Base-by-base conservation (phyloP, 2,329 filamentous ascomycete species). In the Calonectria ilicicola region DNA sequence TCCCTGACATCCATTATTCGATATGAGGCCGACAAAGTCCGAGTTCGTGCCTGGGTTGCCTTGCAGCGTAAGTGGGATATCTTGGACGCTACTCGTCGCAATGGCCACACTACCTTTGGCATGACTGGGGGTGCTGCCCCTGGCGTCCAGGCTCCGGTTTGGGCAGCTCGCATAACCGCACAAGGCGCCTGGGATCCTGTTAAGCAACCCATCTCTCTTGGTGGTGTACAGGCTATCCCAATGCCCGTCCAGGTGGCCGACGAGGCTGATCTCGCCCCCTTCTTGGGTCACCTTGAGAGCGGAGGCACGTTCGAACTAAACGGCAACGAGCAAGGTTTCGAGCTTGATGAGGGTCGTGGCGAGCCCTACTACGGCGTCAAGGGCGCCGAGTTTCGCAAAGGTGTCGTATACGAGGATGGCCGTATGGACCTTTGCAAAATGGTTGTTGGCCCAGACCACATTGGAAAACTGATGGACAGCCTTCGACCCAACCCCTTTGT, bases 401-500 rank as follows among this genome's bases (percentile, higher is more conserved):
- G 84, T 32, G 83, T 85, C 27, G 80, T 89, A 7, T 90, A 89
- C 72, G 84, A 87, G 65, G 88, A 90, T 74, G 85, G 85, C 10
- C 85, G 88, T 15, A 85, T 90, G 81, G 88, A 90, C 76, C 84
- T 90, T 2, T 90, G 88, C 82, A 89, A 89, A 81, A 88, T 88
- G 84, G 88, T 88, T 4, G 84, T 90, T 46, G 89, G 88, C 1
- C 88, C 88, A 12, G 84, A 85, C 21, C 86, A 89, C 64, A 89
- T 90, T 72, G 83, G 83, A 32, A 81, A 82, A n/a, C 80, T 90
- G 56, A 88, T 90, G 84, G 79, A 87, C 51, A 86, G 85, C 65
- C 81, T 90, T 72, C 84, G 84, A 56, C 77, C 81, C 3, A 89
- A 89, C 75, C 78, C 79, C 21, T 87, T 87, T 77, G 84, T 89